Base-by-base conservation (phyloP, 73 alveolate species). In the Paramecium biaurelia region DNA sequence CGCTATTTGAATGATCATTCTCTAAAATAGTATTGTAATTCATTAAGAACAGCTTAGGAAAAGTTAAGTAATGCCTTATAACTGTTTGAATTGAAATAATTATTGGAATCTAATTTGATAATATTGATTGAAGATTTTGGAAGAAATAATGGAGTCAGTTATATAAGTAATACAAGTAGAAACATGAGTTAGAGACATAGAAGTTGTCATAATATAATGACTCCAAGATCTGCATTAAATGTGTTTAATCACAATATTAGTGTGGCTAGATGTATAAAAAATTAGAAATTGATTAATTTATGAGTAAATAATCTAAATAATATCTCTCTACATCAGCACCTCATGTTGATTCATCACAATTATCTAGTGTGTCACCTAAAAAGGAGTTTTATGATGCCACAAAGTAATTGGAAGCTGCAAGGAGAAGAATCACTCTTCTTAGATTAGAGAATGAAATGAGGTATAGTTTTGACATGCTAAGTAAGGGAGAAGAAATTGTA, bases 361-460 rank as follows among this genome's bases (percentile, higher is more conserved):
- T 11, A 53, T 53, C 21, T 4, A 21, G 30, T 53, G 68, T 35
- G 28, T 35, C 87, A 35, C 87, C 87, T 2, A 74, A 74, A 38
- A 74, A 74, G 67, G 87, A 74, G 28, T 74, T 32, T 74, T 74
- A 30, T 10, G 87, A 74, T 11, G 59, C 58, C 5, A 32, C 87
- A 15, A 74, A 74, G 67, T 10, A 74, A 38, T 20, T 74, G 41
- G 87, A 74, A 74, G 47, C 35, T 2, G 59, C 59, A n/a, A 74
- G 21, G 18, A 74, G 59, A 53, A 41, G 90, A 43, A 41, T 79
- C 34, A 23, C 7, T 30, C 90, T 79, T 9, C 76, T 79, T 10
- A 79, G 56, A 41, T 14, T 79, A 9, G 90, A 79, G 15, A 79
- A 79, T 79, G 90, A 79, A 26, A 30, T 79, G 23, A 79, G 90